Evolutionary conservation across 371 early-diverging fungal genomes (phyloP).

Genomic region (Blakeslea trispora): DNA sequence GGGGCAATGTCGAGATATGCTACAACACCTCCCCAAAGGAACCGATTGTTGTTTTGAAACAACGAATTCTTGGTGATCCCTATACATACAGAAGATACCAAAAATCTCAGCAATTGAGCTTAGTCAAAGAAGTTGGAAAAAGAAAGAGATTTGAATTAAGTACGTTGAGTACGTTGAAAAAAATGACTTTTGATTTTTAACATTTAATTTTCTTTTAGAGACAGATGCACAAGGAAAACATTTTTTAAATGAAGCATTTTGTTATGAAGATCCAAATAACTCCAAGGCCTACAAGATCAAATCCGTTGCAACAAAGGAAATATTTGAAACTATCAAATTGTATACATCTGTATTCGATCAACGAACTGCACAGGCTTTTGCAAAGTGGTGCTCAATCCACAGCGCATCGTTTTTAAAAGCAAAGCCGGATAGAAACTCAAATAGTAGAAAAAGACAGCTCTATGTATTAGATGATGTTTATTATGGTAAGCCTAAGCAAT

Average conservation of each 20-base stretch:
- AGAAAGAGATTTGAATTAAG: constrained; percentile 6
- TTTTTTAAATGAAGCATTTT: constrained; percentile 16
- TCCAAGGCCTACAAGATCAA: constrained; percentile 11
- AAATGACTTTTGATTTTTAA: not conserved
- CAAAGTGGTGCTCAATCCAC: constrained; percentile 15
- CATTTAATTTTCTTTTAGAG: constrained; percentile 18
- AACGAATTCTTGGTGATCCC: too few species aligned
- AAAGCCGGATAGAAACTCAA: constrained; percentile 23
- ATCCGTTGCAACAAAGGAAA: constrained; percentile 10
- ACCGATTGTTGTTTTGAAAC: too few species aligned
- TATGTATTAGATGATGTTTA: constrained; percentile 22
- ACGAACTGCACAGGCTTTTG: constrained; percentile 13
- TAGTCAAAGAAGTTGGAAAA: constrained; percentile 9
- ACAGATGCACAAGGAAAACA: constrained; percentile 14
- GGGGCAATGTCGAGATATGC: too few species aligned
- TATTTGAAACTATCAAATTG: constrained; percentile 11
- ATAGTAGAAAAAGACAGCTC: constrained; percentile 22
- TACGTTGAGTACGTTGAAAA: constrained; percentile 8
- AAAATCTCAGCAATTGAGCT: not conserved
- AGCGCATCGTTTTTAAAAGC: constrained; percentile 19
- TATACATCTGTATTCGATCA: constrained; percentile 15
- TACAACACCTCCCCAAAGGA: too few species aligned
- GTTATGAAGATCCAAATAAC: constrained; percentile 17
- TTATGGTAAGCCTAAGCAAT: constrained; percentile 23
- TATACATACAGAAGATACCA: constrained; percentile 8